A percentile compares a stretch with the other conserved stretches of the same genome.
phyloP scores from a whole-genome alignment of 345 rosid species.

The Populus simonii region DNA sequence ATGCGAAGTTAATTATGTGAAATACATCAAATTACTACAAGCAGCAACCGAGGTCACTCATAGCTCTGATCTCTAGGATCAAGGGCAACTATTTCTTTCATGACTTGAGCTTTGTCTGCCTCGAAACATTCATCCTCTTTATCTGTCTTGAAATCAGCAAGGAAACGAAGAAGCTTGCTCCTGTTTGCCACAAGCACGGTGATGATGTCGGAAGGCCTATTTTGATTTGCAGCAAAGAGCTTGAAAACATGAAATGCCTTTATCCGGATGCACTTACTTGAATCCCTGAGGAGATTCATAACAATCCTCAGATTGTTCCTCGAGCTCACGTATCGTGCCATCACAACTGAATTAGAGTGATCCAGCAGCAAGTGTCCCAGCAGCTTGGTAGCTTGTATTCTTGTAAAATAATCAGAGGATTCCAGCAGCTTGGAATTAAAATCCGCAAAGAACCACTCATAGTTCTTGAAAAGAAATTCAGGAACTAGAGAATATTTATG shows the following conservation, averaged over 20 bases:
- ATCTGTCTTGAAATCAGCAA: slow-evolving; percentile 40
- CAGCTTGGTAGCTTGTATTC: slow-evolving; percentile 83
- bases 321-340: slow-evolving; percentile 61
- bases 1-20: background rate
- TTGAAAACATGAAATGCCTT: slow-evolving; percentile 62
- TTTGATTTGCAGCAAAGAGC: slow-evolving; percentile 54
- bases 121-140: slow-evolving; percentile 90
- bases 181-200: slow-evolving; percentile 38
- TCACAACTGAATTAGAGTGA: slow-evolving; percentile 56
- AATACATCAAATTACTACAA: background rate
- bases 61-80: slow-evolving; percentile 35
- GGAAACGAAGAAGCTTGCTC: slow-evolving; percentile 48
- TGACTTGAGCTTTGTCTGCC: slow-evolving; percentile 86
- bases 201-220: slow-evolving; percentile 42
- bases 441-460: slow-evolving; percentile 91
- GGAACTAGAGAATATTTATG: slow-evolving; percentile 39
- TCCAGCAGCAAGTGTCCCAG: slow-evolving; percentile 50
- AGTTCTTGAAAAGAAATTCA: slow-evolving; percentile 82
- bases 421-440: slow-evolving; percentile 87
- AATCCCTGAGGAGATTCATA: slow-evolving; percentile 74
- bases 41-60: background rate
- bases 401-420: slow-evolving; percentile 82
- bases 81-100: slow-evolving; percentile 74
- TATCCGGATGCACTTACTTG: slow-evolving; percentile 20
- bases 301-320: slow-evolving; percentile 53